Evolutionary conservation across 257 asterid genomes (phyloP).

Genomic region (Phtheirospermum japonicum): DNA sequence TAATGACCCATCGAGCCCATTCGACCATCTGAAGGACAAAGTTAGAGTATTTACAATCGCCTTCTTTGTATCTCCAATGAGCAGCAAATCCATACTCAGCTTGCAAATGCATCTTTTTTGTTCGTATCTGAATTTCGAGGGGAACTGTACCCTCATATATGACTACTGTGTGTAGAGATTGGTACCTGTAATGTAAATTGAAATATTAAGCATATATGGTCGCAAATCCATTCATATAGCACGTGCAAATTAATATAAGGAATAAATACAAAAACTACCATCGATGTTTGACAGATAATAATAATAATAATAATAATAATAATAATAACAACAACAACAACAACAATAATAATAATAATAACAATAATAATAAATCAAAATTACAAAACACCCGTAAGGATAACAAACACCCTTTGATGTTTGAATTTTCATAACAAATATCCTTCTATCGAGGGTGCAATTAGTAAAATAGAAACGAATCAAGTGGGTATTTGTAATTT

Average conservation of each 20-base stretch:
- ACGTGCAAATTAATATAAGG: conserved; percentile 1
- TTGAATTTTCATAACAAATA: too few species aligned
- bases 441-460: too few species aligned
- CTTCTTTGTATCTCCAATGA: conserved; percentile 95
- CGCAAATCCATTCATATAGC: background rate
- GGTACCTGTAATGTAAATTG: conserved; percentile 55
- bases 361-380: too few species aligned
- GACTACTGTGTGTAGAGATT: conserved; percentile 79
- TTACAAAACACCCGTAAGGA: too few species aligned
- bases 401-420: too few species aligned
- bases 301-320: too few species aligned
- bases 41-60: conserved; percentile 63
- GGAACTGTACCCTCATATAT: conserved; percentile 56
- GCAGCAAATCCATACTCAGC: conserved; percentile 92
- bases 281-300: too few species aligned
- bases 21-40: conserved; percentile 90
- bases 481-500: background rate
- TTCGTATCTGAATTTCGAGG: conserved; percentile 86
- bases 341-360: too few species aligned
- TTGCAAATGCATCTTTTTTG: conserved; percentile 87
- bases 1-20: conserved; percentile 94
- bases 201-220: conserved; percentile 18
- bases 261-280: too few species aligned
- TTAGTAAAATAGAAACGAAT: too few species aligned
- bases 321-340: too few species aligned